These are phyloP conservation scores for Cystobasidiaceae sp. DNA, from an alignment of 1,284 basidiomycete genomes.

Conservation along the genomic window DNA sequence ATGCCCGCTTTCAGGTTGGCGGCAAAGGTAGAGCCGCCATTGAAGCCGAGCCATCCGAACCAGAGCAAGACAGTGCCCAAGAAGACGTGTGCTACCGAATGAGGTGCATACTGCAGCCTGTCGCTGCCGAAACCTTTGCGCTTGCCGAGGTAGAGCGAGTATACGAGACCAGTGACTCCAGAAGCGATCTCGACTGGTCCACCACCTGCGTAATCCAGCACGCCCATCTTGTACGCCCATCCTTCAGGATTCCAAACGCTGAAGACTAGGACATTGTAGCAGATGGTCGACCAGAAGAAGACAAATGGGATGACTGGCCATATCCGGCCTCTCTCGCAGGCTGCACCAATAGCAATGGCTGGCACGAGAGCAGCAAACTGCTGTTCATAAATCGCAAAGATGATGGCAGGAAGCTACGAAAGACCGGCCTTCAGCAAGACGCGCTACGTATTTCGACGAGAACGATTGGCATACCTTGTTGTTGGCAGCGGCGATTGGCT, in stretches of 20 bases:
- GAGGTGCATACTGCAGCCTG: slow-evolving; percentile 80
- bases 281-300: slow-evolving; percentile 81
- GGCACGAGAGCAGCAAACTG: slow-evolving; percentile 80
- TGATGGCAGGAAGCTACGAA: slow-evolving; percentile 66
- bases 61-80: slow-evolving; percentile 84
- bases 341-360: slow-evolving; percentile 59
- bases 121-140: slow-evolving; percentile 83
- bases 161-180: slow-evolving; percentile 78
- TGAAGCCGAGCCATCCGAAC: slow-evolving; percentile 86
- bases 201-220: slow-evolving; percentile 88
- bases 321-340: slow-evolving; percentile 82
- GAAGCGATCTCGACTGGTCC: slow-evolving; percentile 91
- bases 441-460: background rate
- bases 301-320: slow-evolving; percentile 83
- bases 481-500: slow-evolving; percentile 65
- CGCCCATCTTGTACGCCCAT: slow-evolving; percentile 62
- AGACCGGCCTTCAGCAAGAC: background rate
- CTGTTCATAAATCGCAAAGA: slow-evolving; percentile 82
- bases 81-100: slow-evolving; percentile 83
- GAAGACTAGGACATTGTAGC: slow-evolving; percentile 76
- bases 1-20: slow-evolving; percentile 83
- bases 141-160: slow-evolving; percentile 85
- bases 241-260: slow-evolving; percentile 92
- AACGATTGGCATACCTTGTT: slow-evolving; percentile 30
- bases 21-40: slow-evolving; percentile 70